Evolutionary conservation across 2,329 filamentous ascomycete species (phyloP).

Genomic region (Cryphonectria naterciae): DNA sequence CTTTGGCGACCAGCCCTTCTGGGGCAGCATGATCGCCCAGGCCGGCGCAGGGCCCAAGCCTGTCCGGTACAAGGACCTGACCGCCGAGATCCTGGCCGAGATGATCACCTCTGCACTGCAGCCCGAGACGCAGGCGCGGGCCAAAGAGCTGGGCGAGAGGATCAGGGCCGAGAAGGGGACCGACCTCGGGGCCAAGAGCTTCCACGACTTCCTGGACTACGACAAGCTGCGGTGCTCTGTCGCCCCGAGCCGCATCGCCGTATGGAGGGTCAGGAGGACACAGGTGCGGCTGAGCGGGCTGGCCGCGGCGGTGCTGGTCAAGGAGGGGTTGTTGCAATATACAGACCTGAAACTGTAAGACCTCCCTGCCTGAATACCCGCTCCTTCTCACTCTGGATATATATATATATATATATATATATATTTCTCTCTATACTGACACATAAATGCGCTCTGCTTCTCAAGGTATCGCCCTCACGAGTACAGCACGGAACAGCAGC

Average conservation of each 20-base stretch:
- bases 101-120: conserved; percentile 65
- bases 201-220: conserved; percentile 71
- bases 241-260: conserved; percentile 68
- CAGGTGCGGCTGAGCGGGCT: conserved; percentile 71
- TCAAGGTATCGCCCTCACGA: conserved; percentile 58
- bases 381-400: no score
- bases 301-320: conserved; percentile 70
- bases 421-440: background rate
- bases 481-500: conserved; percentile 78
- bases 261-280: conserved; percentile 74
- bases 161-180: conserved; percentile 66
- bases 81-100: conserved; percentile 65
- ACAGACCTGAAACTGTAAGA: conserved; percentile 73
- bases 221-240: conserved; percentile 72
- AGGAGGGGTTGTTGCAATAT: conserved; percentile 67
- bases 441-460: background rate
- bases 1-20: conserved; percentile 84
- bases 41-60: conserved; percentile 74
- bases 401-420: background rate
- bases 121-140: conserved; percentile 61
- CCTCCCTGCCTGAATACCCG: no score
- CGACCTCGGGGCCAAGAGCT: conserved; percentile 66
- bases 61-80: conserved; percentile 70
- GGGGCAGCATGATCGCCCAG: conserved; percentile 75
- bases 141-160: conserved; percentile 61